Base-by-base conservation (phyloP, 768 basidiomycete species). In the Amanita subjunquillea region DNA sequence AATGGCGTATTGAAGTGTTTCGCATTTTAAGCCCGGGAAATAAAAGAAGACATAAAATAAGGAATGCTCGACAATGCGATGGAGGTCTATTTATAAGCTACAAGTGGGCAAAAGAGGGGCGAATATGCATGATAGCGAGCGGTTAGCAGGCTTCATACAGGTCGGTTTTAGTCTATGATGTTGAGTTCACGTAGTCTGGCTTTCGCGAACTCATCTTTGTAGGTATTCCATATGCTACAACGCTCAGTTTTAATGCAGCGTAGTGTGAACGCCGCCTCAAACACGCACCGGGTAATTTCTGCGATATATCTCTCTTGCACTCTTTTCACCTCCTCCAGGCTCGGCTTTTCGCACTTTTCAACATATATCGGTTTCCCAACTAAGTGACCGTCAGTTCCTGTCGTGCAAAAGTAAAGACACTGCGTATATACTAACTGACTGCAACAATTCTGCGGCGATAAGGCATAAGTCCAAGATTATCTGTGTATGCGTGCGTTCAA, bases 401-500 rank as follows among this genome's bases (percentile, higher is more conserved):
- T 22, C 7, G 51, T 20, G 23, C 51, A 3, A 34, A 46, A 9
- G 17, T 39, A 20, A 22, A 25, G 48, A 25, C 7, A 3, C 30
- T 44, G 37, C 20, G 46, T 8, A 25, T 38, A 38, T 36, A 89
- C 93, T 79, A 62, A 94, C 93, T 83, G 59, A 98, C 96, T 54
- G 90, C 87, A n/a, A 97, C 88, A 55, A 99, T 98, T 38, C 84
- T 85, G 60, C 90, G 82, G 34, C 96, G 84, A 66, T 95, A 97
- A 1, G 96, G 96, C 83, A 99, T 86, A 54, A 99, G 67, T 2
- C 96, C 96, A 56, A 95, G 72, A 60, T 92, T 97, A 69, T 99
- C 94, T 95, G 60, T 3, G 17, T 15, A 23, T 4, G 46, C 10
- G 52, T 39, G 29, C 20, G 15, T 53, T 40, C 22, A 25, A 25